A percentile compares a stretch with the other conserved stretches of the same genome.
These are phyloP conservation scores for Colletotrichum caudatum DNA, from an alignment of 2,329 filamentous ascomycete species.

Conservation along the genomic window DNA sequence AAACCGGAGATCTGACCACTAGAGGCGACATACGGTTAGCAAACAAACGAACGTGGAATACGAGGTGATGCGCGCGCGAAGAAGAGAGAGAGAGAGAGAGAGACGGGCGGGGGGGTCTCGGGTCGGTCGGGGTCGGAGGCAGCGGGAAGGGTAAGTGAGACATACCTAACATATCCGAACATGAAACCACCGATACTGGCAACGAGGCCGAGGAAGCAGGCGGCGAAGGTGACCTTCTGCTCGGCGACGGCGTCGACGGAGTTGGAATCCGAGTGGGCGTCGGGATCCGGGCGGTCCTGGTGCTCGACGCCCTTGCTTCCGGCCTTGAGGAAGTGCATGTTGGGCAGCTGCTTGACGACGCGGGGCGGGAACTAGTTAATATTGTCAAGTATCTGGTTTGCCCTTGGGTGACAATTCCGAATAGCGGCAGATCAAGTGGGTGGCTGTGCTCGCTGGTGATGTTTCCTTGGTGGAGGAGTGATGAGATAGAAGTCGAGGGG, in stretches of 20 bases:
- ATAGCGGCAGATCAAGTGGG: background rate
- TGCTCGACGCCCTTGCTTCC: constrained; percentile 39
- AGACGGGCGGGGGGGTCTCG: background rate
- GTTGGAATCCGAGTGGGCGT: constrained; percentile 12
- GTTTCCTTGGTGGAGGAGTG: background rate
- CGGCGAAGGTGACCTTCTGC: constrained; percentile 54
- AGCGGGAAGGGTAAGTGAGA: background rate
- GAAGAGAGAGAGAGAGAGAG: background rate
- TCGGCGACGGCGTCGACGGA: constrained; percentile 37
- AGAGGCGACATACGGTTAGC: constrained; percentile 9
- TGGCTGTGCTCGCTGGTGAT: background rate
- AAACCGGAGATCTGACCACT: constrained; percentile 73
- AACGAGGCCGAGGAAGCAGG: constrained; percentile 62
- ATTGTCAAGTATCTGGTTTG: too few relatives aligned
- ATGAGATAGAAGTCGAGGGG: too few relatives aligned
- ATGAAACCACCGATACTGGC: constrained; percentile 69
- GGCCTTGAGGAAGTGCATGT: constrained; percentile 39
- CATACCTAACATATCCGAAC: constrained; percentile 68
- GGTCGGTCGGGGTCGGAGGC: background rate
- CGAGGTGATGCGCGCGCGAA: background rate
- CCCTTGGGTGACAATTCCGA: background rate
- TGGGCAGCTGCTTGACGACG: constrained; percentile 19
- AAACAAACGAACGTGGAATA: background rate
- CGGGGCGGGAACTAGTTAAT: background rate
- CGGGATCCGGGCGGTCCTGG: constrained; percentile 26